Conservation (phyloP, 306 rosid genomes). For the Quercus parvula region DNA sequence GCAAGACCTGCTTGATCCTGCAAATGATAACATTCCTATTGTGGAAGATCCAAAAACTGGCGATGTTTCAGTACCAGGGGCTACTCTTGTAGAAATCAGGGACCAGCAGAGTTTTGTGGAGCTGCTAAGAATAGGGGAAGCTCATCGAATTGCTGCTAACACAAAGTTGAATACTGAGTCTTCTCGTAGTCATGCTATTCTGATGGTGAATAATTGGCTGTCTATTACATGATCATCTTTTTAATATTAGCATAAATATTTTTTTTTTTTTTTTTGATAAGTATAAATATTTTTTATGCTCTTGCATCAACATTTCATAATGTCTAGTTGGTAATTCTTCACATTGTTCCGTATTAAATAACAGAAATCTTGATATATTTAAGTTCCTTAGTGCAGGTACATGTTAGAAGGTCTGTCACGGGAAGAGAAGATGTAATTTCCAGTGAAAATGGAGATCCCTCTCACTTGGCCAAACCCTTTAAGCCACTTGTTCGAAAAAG, state of each 20-base stretch:
- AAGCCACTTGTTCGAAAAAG: conserved; percentile 84
- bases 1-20: conserved; percentile 89
- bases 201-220: conserved; percentile 60
- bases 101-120: conserved; percentile 72
- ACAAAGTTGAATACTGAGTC: conserved; percentile 94
- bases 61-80: conserved; percentile 82
- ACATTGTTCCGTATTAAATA: conserved; percentile 11
- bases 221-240: conserved; percentile 12
- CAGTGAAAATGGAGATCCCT: conserved; percentile 63
- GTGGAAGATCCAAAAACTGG: conserved; percentile 96
- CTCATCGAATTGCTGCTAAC: conserved; percentile 88
- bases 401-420: conserved; percentile 71
- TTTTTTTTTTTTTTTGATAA: too few relatives aligned
- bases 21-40: conserved; percentile 82
- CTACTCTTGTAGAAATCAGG: conserved; percentile 80
- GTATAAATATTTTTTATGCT: not conserved
- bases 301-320: conserved; percentile 9
- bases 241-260: not conserved
- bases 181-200: conserved; percentile 95
- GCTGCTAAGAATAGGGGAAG: conserved; percentile 84
- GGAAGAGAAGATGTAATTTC: conserved; percentile 59
- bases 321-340: not conserved
- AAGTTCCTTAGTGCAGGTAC: conserved; percentile 58
- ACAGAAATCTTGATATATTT: conserved; percentile 29
- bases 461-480: conserved; percentile 69